Percentiles rank a stretch among this genome's conserved stretches.
These are phyloP conservation scores for Salix arbutifolia DNA, from an alignment of 345 rosid species.

Conservation along the genomic window DNA sequence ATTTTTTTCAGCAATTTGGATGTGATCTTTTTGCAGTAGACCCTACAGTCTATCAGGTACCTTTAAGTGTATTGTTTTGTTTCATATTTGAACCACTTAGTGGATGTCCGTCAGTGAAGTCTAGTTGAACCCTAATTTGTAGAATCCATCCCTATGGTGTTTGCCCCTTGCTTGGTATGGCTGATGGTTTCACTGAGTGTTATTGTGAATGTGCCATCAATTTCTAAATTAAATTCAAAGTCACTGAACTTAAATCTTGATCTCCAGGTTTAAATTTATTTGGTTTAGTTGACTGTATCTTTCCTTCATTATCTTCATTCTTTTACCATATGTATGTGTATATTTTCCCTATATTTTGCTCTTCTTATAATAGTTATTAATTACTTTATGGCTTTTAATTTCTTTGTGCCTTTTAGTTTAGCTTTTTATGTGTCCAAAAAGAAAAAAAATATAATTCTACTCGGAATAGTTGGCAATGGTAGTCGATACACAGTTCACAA, in stretches of 20 bases:
- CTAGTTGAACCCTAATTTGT: neutral
- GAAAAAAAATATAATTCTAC: too few relatives aligned
- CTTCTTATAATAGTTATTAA: too few relatives aligned
- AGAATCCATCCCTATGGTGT: neutral
- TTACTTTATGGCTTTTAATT: too few relatives aligned
- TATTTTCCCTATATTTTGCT: too few relatives aligned
- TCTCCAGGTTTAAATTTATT: neutral
- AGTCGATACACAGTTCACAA: too few relatives aligned
- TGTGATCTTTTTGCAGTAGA: neutral
- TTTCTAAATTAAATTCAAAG: neutral
- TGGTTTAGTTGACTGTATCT: too few relatives aligned
- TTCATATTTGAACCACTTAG: neutral
- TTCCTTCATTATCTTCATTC: too few relatives aligned
- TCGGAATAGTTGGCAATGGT: too few relatives aligned
- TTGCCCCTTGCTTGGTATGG: neutral
- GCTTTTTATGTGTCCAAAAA: too few relatives aligned
- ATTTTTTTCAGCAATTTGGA: neutral
- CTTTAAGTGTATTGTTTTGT: neutral
- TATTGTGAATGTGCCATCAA: neutral
- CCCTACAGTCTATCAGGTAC: neutral
- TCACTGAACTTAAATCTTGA: neutral
- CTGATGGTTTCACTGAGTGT: neutral
- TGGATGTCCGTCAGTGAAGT: neutral
- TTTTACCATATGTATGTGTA: too few relatives aligned
- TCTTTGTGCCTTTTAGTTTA: too few relatives aligned